Percentiles rank a stretch among this genome's conserved stretches.
phyloP scores from a whole-genome alignment of 2,329 filamentous ascomycete species.

The Didymella pinodella region DNA sequence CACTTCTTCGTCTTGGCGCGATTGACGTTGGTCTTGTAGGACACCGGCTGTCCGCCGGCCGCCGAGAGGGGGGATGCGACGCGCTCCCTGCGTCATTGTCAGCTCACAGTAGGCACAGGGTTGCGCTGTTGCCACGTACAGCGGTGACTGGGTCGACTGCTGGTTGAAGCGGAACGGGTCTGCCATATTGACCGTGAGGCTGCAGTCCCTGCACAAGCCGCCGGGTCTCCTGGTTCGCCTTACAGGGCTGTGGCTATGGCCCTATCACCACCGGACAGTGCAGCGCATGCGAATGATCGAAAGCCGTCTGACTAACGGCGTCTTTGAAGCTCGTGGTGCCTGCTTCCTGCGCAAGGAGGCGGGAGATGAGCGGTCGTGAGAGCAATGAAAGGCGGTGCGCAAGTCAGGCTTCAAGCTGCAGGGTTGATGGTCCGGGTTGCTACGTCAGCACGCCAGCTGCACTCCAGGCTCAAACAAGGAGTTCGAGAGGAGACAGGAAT shows the following conservation, averaged over 20 bases:
- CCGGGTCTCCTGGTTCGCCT: conserved; percentile 6
- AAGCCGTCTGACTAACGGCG: conserved; percentile 11
- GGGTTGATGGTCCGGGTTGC: conserved; percentile 15
- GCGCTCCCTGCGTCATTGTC: conserved; percentile 38
- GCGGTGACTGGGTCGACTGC: conserved; percentile 48
- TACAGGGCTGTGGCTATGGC: conserved; percentile 28
- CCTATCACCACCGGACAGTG: conserved; percentile 62
- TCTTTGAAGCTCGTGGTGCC: neutral
- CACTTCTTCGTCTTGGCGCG: conserved; percentile 92
- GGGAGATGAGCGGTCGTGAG: conserved; percentile 4
- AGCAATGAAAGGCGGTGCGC: conserved; percentile 12
- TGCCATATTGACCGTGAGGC: conserved; percentile 42
- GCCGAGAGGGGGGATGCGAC: conserved; percentile 37
- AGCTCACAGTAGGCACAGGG: conserved; percentile 10
- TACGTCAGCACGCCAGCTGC: conserved; percentile 21
- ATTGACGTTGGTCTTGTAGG: conserved; percentile 86
- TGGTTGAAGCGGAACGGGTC: conserved; percentile 52
- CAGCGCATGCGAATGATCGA: conserved; percentile 19
- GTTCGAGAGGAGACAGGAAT: neutral
- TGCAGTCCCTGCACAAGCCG: conserved; percentile 13
- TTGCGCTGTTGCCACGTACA: conserved; percentile 38
- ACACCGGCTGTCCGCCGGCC: conserved; percentile 54
- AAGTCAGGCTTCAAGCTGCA: conserved; percentile 20
- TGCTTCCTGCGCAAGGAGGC: conserved; percentile 11
- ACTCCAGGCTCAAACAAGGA: conserved; percentile 12